These are phyloP conservation scores for Amauroascus verrucosus DNA, from an alignment of 2,329 filamentous ascomycete genomes.

Conservation along the genomic window DNA sequence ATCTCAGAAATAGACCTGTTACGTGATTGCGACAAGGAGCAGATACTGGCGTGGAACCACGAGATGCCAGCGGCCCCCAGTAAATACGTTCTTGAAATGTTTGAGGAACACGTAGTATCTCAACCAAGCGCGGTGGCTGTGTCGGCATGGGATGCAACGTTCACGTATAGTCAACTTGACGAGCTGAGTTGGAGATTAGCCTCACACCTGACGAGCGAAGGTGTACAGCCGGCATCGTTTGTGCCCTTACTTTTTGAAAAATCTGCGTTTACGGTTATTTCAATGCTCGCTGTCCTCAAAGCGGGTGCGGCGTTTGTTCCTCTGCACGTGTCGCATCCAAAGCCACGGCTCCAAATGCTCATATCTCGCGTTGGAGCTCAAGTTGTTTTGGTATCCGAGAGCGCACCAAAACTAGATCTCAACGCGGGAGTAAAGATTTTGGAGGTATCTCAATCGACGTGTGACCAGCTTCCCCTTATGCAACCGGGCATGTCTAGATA, in stretches of 20 bases:
- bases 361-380: constrained; percentile 15
- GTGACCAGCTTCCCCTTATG: neutral
- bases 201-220: neutral
- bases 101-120: neutral
- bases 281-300: constrained; percentile 16
- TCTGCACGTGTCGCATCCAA: constrained; percentile 13
- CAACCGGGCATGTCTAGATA: neutral
- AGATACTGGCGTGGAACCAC: neutral
- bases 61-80: neutral
- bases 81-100: neutral
- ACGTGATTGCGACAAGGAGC: neutral
- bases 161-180: constrained; percentile 14
- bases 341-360: constrained; percentile 12
- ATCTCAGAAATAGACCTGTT: neutral
- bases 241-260: constrained; percentile 17
- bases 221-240: neutral
- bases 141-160: constrained; percentile 18
- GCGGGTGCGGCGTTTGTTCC: constrained; percentile 16
- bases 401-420: neutral
- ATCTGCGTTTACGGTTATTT: constrained; percentile 13
- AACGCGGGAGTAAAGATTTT: neutral
- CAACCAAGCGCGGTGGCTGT: constrained; percentile 17
- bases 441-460: neutral
- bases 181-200: constrained; percentile 16
- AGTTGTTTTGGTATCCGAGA: constrained; percentile 12